phyloP scores from a whole-genome alignment of 2,329 filamentous ascomycete genomes.

The Drechslerella stenobrocha region DNA sequence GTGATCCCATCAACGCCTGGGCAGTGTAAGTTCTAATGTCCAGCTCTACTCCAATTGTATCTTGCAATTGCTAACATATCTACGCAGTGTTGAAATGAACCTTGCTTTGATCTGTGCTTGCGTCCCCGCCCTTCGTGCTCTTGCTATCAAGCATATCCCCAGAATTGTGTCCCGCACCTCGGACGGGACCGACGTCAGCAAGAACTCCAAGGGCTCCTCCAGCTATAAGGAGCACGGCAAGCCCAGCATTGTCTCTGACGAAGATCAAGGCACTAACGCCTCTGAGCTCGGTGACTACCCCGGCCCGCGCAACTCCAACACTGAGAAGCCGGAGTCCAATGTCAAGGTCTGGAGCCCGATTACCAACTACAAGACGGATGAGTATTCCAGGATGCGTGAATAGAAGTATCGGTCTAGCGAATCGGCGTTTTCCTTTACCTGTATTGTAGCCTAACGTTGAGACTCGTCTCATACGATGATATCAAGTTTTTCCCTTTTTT shows the following conservation, averaged over 20 bases:
- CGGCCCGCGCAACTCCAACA: constrained; percentile 18
- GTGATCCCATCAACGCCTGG: constrained; percentile 44
- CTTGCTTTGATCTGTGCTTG: constrained; percentile 44
- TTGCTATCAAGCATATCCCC: constrained; percentile 40
- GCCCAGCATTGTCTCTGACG: constrained; percentile 41
- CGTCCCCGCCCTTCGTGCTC: constrained; percentile 39
- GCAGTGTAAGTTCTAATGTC: constrained; percentile 45
- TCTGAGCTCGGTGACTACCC: constrained; percentile 40
- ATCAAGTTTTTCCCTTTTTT: neutral
- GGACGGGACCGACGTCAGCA: constrained; percentile 46
- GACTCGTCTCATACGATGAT: too few relatives aligned
- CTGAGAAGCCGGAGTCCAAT: constrained; percentile 37
- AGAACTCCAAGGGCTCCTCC: constrained; percentile 45
- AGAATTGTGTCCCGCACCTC: constrained; percentile 36
- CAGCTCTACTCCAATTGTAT: neutral
- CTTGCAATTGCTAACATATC: constrained; percentile 18
- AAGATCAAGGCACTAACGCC: constrained; percentile 36
- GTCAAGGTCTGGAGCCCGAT: constrained; percentile 47
- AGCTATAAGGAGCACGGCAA: constrained; percentile 45
- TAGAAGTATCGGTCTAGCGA: constrained; percentile 9
- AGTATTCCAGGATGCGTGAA: constrained; percentile 37
- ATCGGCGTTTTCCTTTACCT: neutral
- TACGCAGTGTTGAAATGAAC: constrained; percentile 46
- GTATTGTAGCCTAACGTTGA: too few relatives aligned
- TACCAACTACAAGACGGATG: constrained; percentile 42